Evolutionary conservation across 371 early-diverging fungal species (phyloP).

Genomic region (Dichotomocladium elegans): DNA sequence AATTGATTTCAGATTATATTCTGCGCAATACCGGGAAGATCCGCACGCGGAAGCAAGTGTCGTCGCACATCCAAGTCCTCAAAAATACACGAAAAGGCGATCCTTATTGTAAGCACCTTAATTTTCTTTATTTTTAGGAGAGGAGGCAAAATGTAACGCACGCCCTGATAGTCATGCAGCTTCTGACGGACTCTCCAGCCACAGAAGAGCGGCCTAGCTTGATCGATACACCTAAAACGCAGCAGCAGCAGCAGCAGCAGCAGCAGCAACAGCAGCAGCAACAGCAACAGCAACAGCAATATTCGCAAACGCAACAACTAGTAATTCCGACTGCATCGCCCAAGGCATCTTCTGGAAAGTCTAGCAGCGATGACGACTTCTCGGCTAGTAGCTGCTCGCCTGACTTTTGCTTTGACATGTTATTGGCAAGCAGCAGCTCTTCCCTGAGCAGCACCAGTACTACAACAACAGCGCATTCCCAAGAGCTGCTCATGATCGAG

Average conservation of each 20-base stretch:
- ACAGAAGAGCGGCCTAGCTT: slow-evolving; percentile 11
- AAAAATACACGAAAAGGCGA: slow-evolving; percentile 70
- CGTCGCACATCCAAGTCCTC: slow-evolving; percentile 78
- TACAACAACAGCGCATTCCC: neutral
- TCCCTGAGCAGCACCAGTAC: neutral
- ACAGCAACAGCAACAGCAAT: neutral
- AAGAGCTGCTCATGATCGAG: neutral
- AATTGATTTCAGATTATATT: slow-evolving; percentile 74
- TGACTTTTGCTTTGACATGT: slow-evolving; percentile 40
- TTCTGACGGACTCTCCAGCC: slow-evolving; percentile 40
- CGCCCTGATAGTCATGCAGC: slow-evolving; percentile 38
- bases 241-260: neutral
- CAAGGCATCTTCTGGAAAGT: neutral
- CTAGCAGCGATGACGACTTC: slow-evolving; percentile 40
- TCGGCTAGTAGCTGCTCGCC: slow-evolving; percentile 33
- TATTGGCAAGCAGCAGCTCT: slow-evolving; percentile 17
- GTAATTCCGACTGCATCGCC: slow-evolving; percentile 10
- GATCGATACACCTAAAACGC: neutral
- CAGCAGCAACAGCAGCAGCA: slow-evolving; percentile 5
- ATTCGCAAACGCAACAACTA: neutral
- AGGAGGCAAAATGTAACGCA: neutral
- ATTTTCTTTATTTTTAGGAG: neutral
- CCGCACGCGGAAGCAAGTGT: slow-evolving; percentile 76
- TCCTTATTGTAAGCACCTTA: slow-evolving; percentile 45
- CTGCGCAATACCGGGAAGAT: slow-evolving; percentile 60